Percentiles rank a stretch among this genome's conserved stretches.
phyloP scores from a whole-genome alignment of 345 rosid genomes.

The Hibiscus tridactylites region DNA sequence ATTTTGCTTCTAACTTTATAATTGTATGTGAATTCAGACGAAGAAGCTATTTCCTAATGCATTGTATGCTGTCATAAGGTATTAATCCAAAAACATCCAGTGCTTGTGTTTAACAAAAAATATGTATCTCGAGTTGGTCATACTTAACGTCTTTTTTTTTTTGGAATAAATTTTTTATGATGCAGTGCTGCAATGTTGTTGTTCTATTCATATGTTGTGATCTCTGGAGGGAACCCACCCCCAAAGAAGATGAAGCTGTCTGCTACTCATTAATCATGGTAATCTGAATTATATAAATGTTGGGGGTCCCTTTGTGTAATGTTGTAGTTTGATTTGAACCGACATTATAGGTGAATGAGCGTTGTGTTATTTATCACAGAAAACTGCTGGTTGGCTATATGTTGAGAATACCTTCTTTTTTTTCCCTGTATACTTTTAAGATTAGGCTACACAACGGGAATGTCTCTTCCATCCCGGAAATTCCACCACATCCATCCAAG shows the following conservation, averaged over 20 bases:
- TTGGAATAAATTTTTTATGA: neutral
- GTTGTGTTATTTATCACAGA: neutral
- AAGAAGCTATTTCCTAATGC: slow-evolving; percentile 65
- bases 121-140: neutral
- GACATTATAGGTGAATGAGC: neutral
- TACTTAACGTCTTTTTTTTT: neutral
- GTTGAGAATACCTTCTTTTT: neutral
- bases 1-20: slow-evolving; percentile 15
- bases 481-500: neutral
- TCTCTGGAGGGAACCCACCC: slow-evolving; percentile 94
- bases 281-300: neutral
- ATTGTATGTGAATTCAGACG: slow-evolving; percentile 47
- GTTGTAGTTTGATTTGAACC: neutral
- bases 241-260: slow-evolving; percentile 72
- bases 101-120: neutral
- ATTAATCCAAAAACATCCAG: slow-evolving; percentile 1
- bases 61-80: slow-evolving; percentile 57
- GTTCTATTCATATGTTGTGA: slow-evolving; percentile 65
- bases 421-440: neutral
- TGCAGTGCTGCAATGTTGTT: slow-evolving; percentile 78
- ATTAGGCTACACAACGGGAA: neutral
- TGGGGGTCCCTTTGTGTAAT: too few relatives aligned
- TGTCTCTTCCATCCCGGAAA: neutral
- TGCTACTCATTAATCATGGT: slow-evolving; percentile 26
- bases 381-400: slow-evolving; percentile 3